A percentile compares a stretch with the other conserved stretches of the same genome.
Conservation (phyloP, 2,329 filamentous ascomycete species). For the Fusarium staphyleae region DNA sequence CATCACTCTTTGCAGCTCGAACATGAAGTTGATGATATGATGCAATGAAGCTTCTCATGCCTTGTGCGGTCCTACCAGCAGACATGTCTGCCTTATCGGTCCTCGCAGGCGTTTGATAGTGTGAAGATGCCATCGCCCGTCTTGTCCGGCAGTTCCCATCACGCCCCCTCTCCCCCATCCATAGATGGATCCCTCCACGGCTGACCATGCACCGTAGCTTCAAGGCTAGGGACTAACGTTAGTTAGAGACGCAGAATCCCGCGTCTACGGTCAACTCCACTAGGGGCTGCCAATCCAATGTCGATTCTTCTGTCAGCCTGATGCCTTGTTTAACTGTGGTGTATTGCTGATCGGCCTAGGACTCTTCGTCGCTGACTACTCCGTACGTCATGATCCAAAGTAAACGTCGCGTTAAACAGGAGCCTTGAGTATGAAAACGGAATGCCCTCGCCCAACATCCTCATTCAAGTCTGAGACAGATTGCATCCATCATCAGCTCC, state of each 20-base stretch:
- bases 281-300: too few relatives aligned
- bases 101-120: slow-evolving; percentile 8
- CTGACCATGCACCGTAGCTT: slow-evolving; percentile 18
- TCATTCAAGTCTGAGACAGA: slow-evolving; percentile 25
- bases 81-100: too few relatives aligned
- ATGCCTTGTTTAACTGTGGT: neutral
- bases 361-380: slow-evolving; percentile 1
- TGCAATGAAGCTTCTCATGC: too few relatives aligned
- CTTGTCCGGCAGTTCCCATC: slow-evolving; percentile 27
- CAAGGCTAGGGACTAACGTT: too few relatives aligned
- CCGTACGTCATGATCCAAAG: slow-evolving; percentile 1
- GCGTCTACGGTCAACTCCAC: slow-evolving; percentile 16
- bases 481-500: slow-evolving; percentile 5
- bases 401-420: too few relatives aligned
- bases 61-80: too few relatives aligned
- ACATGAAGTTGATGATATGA: too few relatives aligned
- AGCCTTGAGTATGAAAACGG: slow-evolving; percentile 1
- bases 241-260: slow-evolving; percentile 28
- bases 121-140: slow-evolving; percentile 1
- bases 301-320: slow-evolving; percentile 6
- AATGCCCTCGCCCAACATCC: slow-evolving; percentile 7
- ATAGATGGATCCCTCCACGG: slow-evolving; percentile 30
- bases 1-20: too few relatives aligned
- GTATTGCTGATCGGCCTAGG: neutral
- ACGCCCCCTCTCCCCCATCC: too few relatives aligned